These are phyloP conservation scores for Bruguiera parviflora DNA, from an alignment of 345 rosid genomes.

Conservation along the genomic window DNA sequence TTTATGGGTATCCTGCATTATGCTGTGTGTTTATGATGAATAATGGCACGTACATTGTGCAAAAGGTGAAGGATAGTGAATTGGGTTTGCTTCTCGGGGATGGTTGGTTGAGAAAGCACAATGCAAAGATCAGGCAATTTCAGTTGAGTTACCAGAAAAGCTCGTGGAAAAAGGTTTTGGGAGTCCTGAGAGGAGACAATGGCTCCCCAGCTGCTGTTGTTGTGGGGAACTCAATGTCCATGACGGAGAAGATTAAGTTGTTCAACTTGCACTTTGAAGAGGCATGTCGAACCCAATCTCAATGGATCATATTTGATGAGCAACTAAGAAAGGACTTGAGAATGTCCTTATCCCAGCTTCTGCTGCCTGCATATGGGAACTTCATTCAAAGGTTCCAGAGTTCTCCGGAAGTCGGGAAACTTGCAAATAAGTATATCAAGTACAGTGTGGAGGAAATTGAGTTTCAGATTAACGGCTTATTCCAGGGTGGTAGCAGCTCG, in stretches of 20 bases:
- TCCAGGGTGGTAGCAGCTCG: conserved; percentile 44
- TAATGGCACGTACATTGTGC: conserved; percentile 76
- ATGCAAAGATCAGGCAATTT: conserved; percentile 62
- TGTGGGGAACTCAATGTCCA: conserved; percentile 31
- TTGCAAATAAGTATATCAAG: conserved; percentile 39
- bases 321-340: conserved; percentile 62
- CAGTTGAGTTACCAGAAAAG: conserved; percentile 53
- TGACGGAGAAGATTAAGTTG: conserved; percentile 57
- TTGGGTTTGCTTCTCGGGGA: conserved; percentile 70
- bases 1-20: conserved; percentile 62
- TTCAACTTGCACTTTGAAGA: conserved; percentile 55
- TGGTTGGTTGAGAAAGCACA: conserved; percentile 81
- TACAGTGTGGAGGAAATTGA: conserved; percentile 53
- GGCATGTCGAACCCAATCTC: conserved; percentile 48
- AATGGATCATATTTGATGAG: conserved; percentile 61
- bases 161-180: conserved; percentile 71
- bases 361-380: conserved; percentile 60
- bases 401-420: conserved; percentile 53
- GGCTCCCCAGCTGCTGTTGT: conserved; percentile 34
- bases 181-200: conserved; percentile 48
- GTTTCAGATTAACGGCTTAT: conserved; percentile 48
- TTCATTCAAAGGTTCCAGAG: conserved; percentile 54
- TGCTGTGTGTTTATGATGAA: conserved; percentile 77
- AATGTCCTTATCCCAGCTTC: conserved; percentile 36
- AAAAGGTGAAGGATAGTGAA: conserved; percentile 76